These are phyloP conservation scores for Scheffersomyces quercinus DNA, from an alignment of 1,139 yeast species.

Conservation along the genomic window DNA sequence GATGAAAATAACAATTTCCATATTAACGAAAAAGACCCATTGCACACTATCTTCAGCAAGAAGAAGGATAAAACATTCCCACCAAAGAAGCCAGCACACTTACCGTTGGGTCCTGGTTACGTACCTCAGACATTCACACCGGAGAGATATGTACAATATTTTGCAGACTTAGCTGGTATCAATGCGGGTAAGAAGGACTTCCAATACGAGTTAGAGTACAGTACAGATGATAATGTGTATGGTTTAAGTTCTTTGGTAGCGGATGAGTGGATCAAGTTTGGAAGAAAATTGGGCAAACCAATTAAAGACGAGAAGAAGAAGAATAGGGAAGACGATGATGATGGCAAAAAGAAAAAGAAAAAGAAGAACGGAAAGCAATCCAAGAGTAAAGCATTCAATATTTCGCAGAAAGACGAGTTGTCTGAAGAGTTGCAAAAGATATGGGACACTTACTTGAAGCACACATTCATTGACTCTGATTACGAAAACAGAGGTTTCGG, in stretches of 20 bases:
- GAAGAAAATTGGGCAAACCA: constrained; percentile 52
- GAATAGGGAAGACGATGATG: constrained; percentile 12
- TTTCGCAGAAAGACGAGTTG: constrained; percentile 4
- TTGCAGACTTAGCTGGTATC: constrained; percentile 56
- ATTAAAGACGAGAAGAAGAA: constrained; percentile 16
- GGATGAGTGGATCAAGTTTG: constrained; percentile 58
- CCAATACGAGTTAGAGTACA: constrained; percentile 63
- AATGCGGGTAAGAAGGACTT: constrained; percentile 52
- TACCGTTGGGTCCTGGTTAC: constrained; percentile 74
- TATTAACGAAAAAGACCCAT: constrained; percentile 20
- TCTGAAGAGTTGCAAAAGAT: constrained; percentile 24
- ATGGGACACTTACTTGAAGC: constrained; percentile 46
- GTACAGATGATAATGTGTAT: constrained; percentile 61
- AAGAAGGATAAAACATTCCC: constrained; percentile 68
- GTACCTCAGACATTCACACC: constrained; percentile 72
- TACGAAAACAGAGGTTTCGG: constrained; percentile 52
- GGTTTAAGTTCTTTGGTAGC: constrained; percentile 59
- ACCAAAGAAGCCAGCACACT: constrained; percentile 53
- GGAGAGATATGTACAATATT: constrained; percentile 69
- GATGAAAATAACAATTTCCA: constrained; percentile 23
- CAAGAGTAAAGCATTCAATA: constrained; percentile 7
- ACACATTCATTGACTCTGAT: constrained; percentile 65
- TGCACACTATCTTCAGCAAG: constrained; percentile 13
- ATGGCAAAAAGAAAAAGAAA: constrained; percentile 5
- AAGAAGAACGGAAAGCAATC: constrained; percentile 11